Evolutionary conservation across 2,329 filamentous ascomycete genomes (phyloP), one percentile per base, ranked within the genome.

Genomic region (Ophiostoma perfectum): DNA sequence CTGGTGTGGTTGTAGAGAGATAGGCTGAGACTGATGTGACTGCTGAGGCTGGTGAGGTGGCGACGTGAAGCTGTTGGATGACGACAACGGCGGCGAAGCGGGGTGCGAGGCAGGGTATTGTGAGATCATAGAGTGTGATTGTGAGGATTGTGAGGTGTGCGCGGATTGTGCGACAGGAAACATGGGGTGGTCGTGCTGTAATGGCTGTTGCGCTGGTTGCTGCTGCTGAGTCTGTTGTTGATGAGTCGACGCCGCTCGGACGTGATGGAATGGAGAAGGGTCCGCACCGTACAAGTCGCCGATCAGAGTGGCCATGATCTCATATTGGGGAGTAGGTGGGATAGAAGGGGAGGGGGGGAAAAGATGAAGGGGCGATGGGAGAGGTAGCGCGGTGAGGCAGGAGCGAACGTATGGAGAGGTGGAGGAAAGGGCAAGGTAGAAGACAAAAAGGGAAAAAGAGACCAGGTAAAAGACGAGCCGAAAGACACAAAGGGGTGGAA

Each of bases 211-310:
- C 12, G 38, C 36, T n/a, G 16, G 38, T 42, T n/a, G 58, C n/a
- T 80, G 80, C 71, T 80, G 80, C 72, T 82, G 81, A 72, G 82
- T 81, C 72, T 80, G 80, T 72, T 77, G 72, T 55, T 62, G 64
- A 41, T 66, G 81, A 87, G 60, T 63, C 39, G 60, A 42, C 39
- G 60, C 60, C 60, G 60, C 60, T 42, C 39, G 60, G 60, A 42
- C 39, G 60, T 63, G 39, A 18, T 64, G 86, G 79, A 90, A 89
- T 80, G 87, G 85, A 74, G 86, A 83, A 74, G 88, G 83, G 80
- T 92, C 88, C 78, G 90, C 85, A 80, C 88, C 87, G 81, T 88
- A 64, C 66, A 70, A 88, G 82, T 94, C 91, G 78, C 85, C 84
- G 74, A 88, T 84, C 78, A 88, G 78, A 79, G 86, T 82, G 76